Percentiles rank a stretch among this genome's conserved stretches.
phyloP scores from a whole-genome alignment of 768 basidiomycete genomes.

The Pholiota molesta region DNA sequence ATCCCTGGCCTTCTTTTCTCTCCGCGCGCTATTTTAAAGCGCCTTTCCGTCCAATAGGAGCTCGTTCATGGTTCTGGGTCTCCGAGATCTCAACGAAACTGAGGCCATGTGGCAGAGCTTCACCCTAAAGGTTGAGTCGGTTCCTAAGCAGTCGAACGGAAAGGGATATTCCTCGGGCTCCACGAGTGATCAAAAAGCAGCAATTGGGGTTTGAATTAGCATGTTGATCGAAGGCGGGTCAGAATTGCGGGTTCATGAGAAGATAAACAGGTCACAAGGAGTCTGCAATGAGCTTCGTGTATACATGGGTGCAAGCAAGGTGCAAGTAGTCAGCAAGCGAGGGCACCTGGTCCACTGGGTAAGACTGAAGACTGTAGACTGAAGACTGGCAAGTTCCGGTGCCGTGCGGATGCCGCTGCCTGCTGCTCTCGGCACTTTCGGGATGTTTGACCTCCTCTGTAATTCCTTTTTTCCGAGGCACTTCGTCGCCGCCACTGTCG shows the following conservation, averaged over 20 bases:
- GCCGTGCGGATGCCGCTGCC: no score
- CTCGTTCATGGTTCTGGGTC: not conserved
- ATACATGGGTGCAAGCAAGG: not conserved
- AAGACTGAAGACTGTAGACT: no score
- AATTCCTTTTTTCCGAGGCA: no score
- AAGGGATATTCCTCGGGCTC: not conserved
- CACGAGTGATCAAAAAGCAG: not conserved
- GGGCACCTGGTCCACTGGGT: no score
- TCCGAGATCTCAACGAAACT: conserved; percentile 11
- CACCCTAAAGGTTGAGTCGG: not conserved
- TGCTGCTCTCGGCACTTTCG: no score
- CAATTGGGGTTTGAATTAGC: not conserved
- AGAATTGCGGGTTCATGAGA: conserved; percentile 6
- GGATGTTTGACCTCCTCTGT: no score
- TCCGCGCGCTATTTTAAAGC: not conserved
- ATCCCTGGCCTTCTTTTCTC: not conserved
- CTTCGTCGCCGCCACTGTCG: no score
- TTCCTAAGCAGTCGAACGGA: not conserved
- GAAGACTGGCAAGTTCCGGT: no score
- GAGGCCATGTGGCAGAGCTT: not conserved
- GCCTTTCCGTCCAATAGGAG: conserved; percentile 11
- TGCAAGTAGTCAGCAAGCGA: no score
- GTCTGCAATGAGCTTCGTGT: not conserved
- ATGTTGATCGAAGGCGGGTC: not conserved
- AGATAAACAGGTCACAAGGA: conserved; percentile 5